Evolutionary conservation across 139 green algal genomes (phyloP).

Genomic region (Gonium pectorale): DNA sequence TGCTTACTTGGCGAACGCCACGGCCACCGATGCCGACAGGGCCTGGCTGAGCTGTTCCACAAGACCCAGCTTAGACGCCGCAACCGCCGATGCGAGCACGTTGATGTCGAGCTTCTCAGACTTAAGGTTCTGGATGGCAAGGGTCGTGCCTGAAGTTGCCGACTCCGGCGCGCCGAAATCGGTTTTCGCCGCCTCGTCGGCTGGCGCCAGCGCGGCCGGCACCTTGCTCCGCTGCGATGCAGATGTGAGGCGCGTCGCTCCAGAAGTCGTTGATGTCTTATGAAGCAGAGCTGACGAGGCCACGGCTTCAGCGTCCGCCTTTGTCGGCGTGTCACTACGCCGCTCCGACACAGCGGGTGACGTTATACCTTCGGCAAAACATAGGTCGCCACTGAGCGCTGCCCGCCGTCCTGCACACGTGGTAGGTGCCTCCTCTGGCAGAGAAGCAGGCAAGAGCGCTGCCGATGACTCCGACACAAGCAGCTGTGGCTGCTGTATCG

Average conservation of each 20-base stretch:
- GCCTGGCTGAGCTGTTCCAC: slow-evolving; percentile 54
- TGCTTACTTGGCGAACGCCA: slow-evolving; percentile 42
- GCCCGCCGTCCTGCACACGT: not conserved
- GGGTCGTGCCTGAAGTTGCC: too few relatives aligned
- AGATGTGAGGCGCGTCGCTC: too few relatives aligned
- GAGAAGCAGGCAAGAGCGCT: not conserved
- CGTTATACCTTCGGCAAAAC: too few relatives aligned
- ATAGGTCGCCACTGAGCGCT: too few relatives aligned
- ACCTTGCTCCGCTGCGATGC: not conserved
- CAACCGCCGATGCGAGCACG: slow-evolving; percentile 45
- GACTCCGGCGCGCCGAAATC: too few relatives aligned
- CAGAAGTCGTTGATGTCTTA: too few relatives aligned
- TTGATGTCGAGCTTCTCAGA: slow-evolving; percentile 28
- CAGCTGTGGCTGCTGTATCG: too few relatives aligned
- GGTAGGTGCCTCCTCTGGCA: not conserved
- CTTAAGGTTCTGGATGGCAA: too few relatives aligned
- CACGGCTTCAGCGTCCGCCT: too few relatives aligned
- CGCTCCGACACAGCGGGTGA: not conserved
- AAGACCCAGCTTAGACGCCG: slow-evolving; percentile 62
- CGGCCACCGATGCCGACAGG: not conserved
- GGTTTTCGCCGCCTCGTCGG: too few relatives aligned
- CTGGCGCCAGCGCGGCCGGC: not conserved
- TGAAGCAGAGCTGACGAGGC: too few relatives aligned
- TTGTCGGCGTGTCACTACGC: not conserved
- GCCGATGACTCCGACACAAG: too few relatives aligned